Conservation (phyloP, 2,329 filamentous ascomycete genomes). For the Scedosporium apiospermum region DNA sequence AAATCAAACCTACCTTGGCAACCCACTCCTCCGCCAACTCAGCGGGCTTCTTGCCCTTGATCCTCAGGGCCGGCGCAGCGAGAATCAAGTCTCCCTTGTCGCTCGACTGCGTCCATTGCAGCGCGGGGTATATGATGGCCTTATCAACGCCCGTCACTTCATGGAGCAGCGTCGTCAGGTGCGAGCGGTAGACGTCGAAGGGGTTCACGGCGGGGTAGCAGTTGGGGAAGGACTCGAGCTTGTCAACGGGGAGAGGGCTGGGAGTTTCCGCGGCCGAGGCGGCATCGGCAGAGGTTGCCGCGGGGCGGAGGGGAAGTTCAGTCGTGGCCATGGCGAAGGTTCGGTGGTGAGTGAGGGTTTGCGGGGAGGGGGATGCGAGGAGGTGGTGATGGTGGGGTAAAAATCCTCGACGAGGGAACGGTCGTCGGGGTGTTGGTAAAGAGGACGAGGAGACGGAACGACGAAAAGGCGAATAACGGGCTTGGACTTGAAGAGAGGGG, state of each 20-base stretch:
- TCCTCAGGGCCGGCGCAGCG: slow-evolving; percentile 67
- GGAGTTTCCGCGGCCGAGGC: slow-evolving; percentile 18
- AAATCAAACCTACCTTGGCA: slow-evolving; percentile 36
- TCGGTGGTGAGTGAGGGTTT: neutral
- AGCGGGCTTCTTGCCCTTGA: slow-evolving; percentile 61
- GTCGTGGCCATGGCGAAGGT: slow-evolving; percentile 15
- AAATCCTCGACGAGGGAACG: neutral
- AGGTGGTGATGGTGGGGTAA: neutral
- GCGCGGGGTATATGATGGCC: slow-evolving; percentile 61
- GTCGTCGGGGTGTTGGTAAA: neutral
- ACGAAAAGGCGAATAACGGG: neutral
- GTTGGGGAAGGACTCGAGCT: slow-evolving; percentile 37
- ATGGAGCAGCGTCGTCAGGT: slow-evolving; percentile 60
- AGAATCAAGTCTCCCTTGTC: slow-evolving; percentile 79
- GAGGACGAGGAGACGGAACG: neutral
- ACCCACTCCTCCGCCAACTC: slow-evolving; percentile 54
- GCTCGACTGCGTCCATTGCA: slow-evolving; percentile 69
- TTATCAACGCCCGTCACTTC: slow-evolving; percentile 61
- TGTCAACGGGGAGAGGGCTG: slow-evolving; percentile 22
- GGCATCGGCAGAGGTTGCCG: slow-evolving; percentile 13
- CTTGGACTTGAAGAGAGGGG: neutral
- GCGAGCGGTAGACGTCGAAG: slow-evolving; percentile 69
- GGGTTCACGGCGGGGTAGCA: slow-evolving; percentile 63
- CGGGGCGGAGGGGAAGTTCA: slow-evolving; percentile 16
- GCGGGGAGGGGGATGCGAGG: neutral